Percentiles rank a stretch among this genome's conserved stretches.
phyloP scores from a whole-genome alignment of 805 yeast species.

The Ogataea haglerorum region DNA sequence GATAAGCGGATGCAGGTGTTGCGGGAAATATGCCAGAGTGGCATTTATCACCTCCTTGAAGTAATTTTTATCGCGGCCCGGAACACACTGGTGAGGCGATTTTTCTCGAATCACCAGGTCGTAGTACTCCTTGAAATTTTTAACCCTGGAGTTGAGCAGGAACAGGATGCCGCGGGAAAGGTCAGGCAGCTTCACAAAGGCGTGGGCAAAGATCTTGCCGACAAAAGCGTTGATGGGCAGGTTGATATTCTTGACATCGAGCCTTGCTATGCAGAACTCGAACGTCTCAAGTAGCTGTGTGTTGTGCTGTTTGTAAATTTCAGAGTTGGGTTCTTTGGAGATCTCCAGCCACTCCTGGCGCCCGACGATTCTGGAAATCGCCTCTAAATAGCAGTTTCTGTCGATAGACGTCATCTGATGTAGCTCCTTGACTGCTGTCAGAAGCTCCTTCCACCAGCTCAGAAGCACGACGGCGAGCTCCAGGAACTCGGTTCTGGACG shows the following conservation, averaged over 20 bases:
- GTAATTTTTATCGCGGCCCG: constrained; percentile 1
- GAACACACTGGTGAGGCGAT: constrained; percentile 12
- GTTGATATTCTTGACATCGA: constrained; percentile 49
- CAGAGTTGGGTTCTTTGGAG: constrained; percentile 18
- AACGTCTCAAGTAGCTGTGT: constrained; percentile 48
- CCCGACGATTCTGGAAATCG: constrained; percentile 48
- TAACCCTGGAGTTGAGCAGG: constrained; percentile 51
- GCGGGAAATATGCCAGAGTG: constrained; percentile 21
- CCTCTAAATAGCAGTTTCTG: constrained; percentile 51
- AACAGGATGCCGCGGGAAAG: constrained; percentile 57
- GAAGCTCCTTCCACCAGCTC: constrained; percentile 54
- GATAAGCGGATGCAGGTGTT: constrained; percentile 23
- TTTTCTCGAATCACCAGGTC: constrained; percentile 20
- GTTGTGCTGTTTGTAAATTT: constrained; percentile 27
- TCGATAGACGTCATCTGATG: constrained; percentile 42
- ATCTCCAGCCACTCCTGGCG: constrained; percentile 43
- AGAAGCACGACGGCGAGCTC: constrained; percentile 26
- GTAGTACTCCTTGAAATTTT: constrained; percentile 34
- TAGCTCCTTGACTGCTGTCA: constrained; percentile 31
- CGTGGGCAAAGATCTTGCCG: constrained; percentile 68
- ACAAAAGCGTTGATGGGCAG: constrained; percentile 60
- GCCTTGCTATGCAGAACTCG: constrained; percentile 46
- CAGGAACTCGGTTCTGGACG: constrained; percentile 4
- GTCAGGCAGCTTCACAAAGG: constrained; percentile 52
- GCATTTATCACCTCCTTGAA: constrained; percentile 9